Base-by-base conservation (phyloP, 176 grass and related monocot species). In the Puya raimondii region DNA sequence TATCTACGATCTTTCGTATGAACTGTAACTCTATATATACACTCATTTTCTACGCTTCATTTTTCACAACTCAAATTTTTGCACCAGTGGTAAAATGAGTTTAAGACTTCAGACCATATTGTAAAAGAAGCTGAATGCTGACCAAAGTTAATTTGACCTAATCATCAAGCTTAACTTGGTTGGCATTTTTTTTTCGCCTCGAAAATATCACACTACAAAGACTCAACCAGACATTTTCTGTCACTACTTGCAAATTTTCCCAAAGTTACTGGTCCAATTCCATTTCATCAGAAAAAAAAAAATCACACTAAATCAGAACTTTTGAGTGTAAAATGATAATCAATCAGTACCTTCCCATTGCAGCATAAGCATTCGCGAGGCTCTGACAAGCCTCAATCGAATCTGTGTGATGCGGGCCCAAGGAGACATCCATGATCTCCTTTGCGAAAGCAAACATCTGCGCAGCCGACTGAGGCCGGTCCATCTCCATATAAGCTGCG, bases 371-470 rank as follows among this genome's bases (percentile, higher is more conserved):
- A 71, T 90, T 92, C 29, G 94, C 88, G 10, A 97, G 89, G 80
- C 84, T 97, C 84, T 92, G 94, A 74, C 79, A 90, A 15, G 86
- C 76, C 77, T 88, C 81, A 13, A 97, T 92, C 17, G 93, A 76
- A 85, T 97, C 89, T 48, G 89, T 72, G 84, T 92, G 84, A 63
- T 92, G 86, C 21, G 84, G 89, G 15, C 93, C 86, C 57, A 92
- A 65, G 13, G 94, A 87, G 56, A 90, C 81, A 42, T 97, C 84
- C 86, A 97, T 90, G 50, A 92, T 68, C 16, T 97, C 86, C 72
- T 90, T 92, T 13, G 94, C 86, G 0, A 90, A 79, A 5, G 89
- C 82, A 56, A 92, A 92, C 94, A 92, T 97, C 77, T 97, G 89
- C 1, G 89, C 89, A 65, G 89, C 86, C 56, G 86, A 83, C 29